Conservation (phyloP, 345 rosid species). For the Luvunga scandens region DNA sequence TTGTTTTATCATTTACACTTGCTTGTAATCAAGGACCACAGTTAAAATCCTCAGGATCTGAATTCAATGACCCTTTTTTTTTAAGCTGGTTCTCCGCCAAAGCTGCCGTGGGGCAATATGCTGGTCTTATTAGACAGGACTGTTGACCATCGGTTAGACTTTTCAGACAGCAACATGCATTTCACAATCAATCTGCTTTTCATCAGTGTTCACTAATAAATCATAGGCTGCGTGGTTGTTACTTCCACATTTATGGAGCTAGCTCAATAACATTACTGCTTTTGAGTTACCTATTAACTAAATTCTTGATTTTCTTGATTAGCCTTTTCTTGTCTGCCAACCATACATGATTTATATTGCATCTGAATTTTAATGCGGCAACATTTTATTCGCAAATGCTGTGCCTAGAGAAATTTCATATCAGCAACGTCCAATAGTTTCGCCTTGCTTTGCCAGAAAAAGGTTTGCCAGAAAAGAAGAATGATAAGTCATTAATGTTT, state of each 20-base stretch:
- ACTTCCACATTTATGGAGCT: constrained; percentile 10
- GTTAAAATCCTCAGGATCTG: neutral
- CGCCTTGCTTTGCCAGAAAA: neutral
- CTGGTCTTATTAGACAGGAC: neutral
- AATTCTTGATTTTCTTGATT: neutral
- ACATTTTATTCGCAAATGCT: neutral
- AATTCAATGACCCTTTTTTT: neutral
- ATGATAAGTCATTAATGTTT: no score
- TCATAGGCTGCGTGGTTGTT: neutral
- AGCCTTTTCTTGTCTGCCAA: neutral
- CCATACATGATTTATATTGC: neutral
- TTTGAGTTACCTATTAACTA: neutral
- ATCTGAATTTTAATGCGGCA: neutral
- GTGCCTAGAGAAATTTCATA: neutral
- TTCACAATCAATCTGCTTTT: constrained; percentile 1
- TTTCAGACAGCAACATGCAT: neutral
- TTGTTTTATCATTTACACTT: neutral
- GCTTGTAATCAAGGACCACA: neutral
- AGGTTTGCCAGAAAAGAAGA: no score
- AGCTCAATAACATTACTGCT: neutral
- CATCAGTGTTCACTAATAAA: neutral
- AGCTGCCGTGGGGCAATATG: neutral
- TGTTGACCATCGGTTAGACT: neutral
- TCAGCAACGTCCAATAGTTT: neutral
- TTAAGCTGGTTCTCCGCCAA: neutral